Evolutionary conservation across 2,329 filamentous ascomycete species (phyloP), one percentile per base, ranked within the genome.

Genomic region (Conoideocrella luteorostrata): DNA sequence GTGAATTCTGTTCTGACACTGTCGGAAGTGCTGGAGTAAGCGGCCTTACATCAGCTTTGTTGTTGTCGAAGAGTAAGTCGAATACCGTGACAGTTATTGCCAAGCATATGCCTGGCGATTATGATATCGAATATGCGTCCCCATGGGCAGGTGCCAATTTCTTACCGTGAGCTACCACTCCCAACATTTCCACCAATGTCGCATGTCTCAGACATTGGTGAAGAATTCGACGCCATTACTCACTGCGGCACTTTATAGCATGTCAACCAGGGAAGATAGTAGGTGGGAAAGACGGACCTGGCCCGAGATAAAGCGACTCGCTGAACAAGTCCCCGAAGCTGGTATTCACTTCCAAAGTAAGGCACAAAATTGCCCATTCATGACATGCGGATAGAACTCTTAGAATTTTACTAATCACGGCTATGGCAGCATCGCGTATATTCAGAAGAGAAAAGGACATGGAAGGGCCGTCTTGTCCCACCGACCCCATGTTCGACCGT

Each of bases 31-130:
- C 72, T 34, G 74, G 74, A 23, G 74, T 77, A 35, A 66, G 67
- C 23, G 74, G 74, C 47, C 64, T 77, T 46, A 77, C 74, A 12
- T 66, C 69, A 34, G 74, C 74, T 3, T 58, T 75, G 33, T 56
- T 73, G 36, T 63, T 77, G 26, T 65, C 72, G 5, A 71, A 63
- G 51, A 63, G 64, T 52, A 62, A 65, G 40, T 59, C 54, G 28
- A 70, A 74, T 49, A 58, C 51, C 15, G 61, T 94, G 50, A 89
- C 86, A 0, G 71, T 94, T 28, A 70, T 88, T 24, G 84, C 88
- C 5, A 94, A 91, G 58, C 86, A 95, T 60, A 93, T 95, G 84
- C 90, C 90, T 0, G 90, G 90, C 28, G 90, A 96, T 68, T 93
- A 91, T 63, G 86, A 91, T 52, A 84, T 90, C 52, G 85, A 94